Evolutionary conservation across 768 basidiomycete species (phyloP), one percentile per base, ranked within the genome.

Genomic region (Trametes punicea): DNA sequence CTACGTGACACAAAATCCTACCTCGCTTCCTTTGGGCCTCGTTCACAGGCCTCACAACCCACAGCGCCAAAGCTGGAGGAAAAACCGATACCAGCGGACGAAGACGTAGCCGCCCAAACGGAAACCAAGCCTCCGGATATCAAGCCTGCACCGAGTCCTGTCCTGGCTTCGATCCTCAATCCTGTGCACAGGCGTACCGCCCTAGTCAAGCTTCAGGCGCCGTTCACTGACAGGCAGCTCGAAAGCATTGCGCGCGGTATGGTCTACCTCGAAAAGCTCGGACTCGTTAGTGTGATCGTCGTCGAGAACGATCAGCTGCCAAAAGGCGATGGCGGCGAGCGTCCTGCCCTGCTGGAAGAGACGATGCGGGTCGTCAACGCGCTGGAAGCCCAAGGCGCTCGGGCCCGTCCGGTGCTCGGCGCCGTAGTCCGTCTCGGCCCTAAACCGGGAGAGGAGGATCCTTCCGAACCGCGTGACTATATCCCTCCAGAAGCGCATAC

Each of bases 191-290:
- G 85, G 40, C 87, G 92, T 49, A 96, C 97, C 0, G 93, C 95
- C 4, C 83, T 99, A 15, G 95, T 99, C 64, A 98, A 98, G 73
- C 75, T 98, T 2, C 97, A 98, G 70, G 93, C 95, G 9, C 97
- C 97, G 2, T 98, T 98, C 68, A 88, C 84, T 9, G 88, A 96
- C 71, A 80, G 85, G 7, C 97, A 98, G 65, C 83, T 98, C 55
- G 91, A 96, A 62, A 95, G 94, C 69, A 92, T 99, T 62, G 85
- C 89, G 36, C 82, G 88, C 36, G 97, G 97, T 49, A 82, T 99
- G 75, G 90, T 95, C 36, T 94, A 97, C 69, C 82, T 99, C 44
- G 91, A 96, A 70, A 96, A 95, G 68, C 86, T 98, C 16, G 97
- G 97, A 2, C 80, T 99, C 18, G 90, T 98, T 64, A 90, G 90